Evolutionary conservation across 441 rosid species (phyloP), one percentile per base, ranked within the genome.

Genomic region (Gossypium davidsonii): DNA sequence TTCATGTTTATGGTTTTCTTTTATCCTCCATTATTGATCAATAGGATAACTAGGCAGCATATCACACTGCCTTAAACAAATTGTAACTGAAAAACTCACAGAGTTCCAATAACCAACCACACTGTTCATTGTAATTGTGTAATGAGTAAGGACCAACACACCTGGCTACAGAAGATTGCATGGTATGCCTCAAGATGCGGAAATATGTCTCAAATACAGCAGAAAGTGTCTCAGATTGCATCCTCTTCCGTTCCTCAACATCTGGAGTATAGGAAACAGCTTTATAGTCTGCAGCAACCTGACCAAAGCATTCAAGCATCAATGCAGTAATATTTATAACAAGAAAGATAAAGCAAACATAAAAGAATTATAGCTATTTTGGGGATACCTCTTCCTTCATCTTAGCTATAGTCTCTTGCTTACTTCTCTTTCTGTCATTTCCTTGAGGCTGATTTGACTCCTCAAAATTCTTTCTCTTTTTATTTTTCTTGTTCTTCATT

Each of bases 131-230:
- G 44, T 76, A 48, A 75, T 59, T 31, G 57, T n/a, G 68, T 59
- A 26, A 72, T 28, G 7, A 48, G 42, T 37, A 7, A 37, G 42
- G 42, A 37, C 15, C 14, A 46, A 78, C 74, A 62, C 75, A 93
- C 96, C 96, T 90, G 84, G 83, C 82, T 56, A 70, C 70, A 42
- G 77, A 73, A 21, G 84, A 82, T 70, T 73, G 80, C 91, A 86
- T 82, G 34, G 96, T 77, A 63, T 91, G 90, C 83, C 84, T 93
- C 85, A 93, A 83, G 75, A 95, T 83, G 42, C 98, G 98, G 78
- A 95, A 93, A 75, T 89, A 91, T 12, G 89, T 95, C 86, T 88
- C 95, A 72, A 93, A 93, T n/a, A 95, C 89, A 57, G 93, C 91
- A 81, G 97, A 83, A 52, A 95, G 95, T 59, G 86, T 81, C 70